These are phyloP conservation scores for Camellia oleifera DNA, from an alignment of 179 eudicot species.

Conservation along the genomic window DNA sequence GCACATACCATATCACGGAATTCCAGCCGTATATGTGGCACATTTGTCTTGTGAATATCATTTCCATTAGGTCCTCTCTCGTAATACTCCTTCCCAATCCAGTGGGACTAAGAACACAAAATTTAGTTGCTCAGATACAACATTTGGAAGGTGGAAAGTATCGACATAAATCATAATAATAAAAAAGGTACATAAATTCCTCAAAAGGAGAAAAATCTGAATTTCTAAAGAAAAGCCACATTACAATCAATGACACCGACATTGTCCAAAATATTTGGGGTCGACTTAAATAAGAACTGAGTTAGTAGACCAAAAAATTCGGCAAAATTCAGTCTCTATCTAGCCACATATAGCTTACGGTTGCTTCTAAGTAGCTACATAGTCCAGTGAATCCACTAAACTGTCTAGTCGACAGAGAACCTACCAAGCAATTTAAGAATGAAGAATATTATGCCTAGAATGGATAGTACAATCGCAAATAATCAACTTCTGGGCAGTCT, in stretches of 20 bases:
- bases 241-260: too few relatives aligned
- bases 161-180: neutral
- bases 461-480: neutral
- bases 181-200: neutral
- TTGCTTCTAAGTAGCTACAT: neutral
- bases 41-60: constrained; percentile 97
- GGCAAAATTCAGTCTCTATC: neutral
- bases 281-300: neutral
- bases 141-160: neutral
- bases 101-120: constrained; percentile 59
- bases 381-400: neutral
- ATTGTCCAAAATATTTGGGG: neutral
- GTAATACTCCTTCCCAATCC: constrained; percentile 94
- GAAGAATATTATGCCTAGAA: neutral
- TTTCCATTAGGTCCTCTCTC: constrained; percentile 90
- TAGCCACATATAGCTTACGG: neutral
- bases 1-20: constrained; percentile 92
- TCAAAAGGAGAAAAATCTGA: neutral
- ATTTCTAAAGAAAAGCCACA: too few relatives aligned
- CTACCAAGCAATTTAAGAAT: neutral
- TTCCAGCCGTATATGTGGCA: constrained; percentile 94
- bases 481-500: neutral
- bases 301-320: neutral
- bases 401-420: neutral
- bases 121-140: constrained; percentile 9